Percentiles rank a stretch among this genome's conserved stretches.
These are phyloP conservation scores for Graphilbum sp. DNA, from an alignment of 2,329 filamentous ascomycete species.

Conservation along the genomic window DNA sequence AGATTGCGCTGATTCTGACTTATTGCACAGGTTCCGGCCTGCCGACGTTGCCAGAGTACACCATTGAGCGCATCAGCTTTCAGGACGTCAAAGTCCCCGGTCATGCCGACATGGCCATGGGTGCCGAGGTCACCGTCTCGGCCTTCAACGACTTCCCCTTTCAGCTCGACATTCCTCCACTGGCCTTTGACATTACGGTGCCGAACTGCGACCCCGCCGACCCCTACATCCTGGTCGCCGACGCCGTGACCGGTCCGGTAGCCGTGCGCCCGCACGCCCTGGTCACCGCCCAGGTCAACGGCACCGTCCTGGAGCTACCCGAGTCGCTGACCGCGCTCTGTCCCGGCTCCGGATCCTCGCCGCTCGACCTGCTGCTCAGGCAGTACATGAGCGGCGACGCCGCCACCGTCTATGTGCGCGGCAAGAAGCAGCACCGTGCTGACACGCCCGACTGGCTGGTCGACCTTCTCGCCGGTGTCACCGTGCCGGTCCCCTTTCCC, in stretches of 20 bases:
- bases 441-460: slow-evolving; percentile 70
- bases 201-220: slow-evolving; percentile 61
- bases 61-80: slow-evolving; percentile 67
- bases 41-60: slow-evolving; percentile 64
- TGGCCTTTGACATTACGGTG: slow-evolving; percentile 73
- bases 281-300: slow-evolving; percentile 53
- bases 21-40: slow-evolving; percentile 20
- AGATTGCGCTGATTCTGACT: not conserved
- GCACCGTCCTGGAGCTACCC: slow-evolving; percentile 57
- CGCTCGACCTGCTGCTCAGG: slow-evolving; percentile 65
- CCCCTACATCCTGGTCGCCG: slow-evolving; percentile 61
- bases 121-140: slow-evolving; percentile 59
- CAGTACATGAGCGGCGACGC: slow-evolving; percentile 69
- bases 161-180: slow-evolving; percentile 56
- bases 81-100: slow-evolving; percentile 45
- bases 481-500: slow-evolving; percentile 69
- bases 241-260: slow-evolving; percentile 52
- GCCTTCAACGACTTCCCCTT: slow-evolving; percentile 67
- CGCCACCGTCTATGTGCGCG: slow-evolving; percentile 69
- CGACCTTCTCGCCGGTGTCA: slow-evolving; percentile 65
- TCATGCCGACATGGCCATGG: slow-evolving; percentile 47
- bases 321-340: slow-evolving; percentile 56
- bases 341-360: slow-evolving; percentile 62
- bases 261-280: slow-evolving; percentile 51
- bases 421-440: slow-evolving; percentile 48